Evolutionary conservation across 202 grass and related monocot genomes (phyloP).

Genomic region (Elaeis oleifera): DNA sequence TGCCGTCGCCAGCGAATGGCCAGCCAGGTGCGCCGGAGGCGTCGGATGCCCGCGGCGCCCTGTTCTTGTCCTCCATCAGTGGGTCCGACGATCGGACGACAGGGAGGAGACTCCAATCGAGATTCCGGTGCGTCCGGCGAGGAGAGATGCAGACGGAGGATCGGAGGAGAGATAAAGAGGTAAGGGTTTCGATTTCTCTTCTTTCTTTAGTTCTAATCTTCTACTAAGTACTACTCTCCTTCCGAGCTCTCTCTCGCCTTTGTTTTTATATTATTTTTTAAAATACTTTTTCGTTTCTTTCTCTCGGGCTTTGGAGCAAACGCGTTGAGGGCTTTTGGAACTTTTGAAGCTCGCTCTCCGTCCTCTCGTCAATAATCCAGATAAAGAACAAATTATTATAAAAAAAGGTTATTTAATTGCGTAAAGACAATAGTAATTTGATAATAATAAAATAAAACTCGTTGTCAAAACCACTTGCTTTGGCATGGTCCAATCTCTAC

Average conservation of each 20-base stretch:
- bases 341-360: constrained; percentile 5
- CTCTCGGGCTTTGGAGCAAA: constrained; percentile 30
- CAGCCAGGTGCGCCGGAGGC: background rate
- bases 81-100: no score
- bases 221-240: no score
- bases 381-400: background rate
- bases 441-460: no score
- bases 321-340: constrained; percentile 39
- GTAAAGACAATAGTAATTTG: no score
- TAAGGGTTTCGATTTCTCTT: no score
- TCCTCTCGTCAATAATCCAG: background rate
- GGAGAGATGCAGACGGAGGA: no score
- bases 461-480: no score
- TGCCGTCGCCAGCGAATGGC: constrained; percentile 19
- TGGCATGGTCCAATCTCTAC: no score
- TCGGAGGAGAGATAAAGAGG: no score
- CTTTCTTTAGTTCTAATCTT: no score
- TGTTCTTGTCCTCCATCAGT: background rate
- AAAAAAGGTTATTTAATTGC: background rate
- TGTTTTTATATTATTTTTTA: background rate
- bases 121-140: no score
- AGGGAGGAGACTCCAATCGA: background rate
- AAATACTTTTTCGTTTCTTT: constrained; percentile 2
- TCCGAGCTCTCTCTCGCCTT: background rate
- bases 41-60: background rate